Conservation (phyloP, 2,329 filamentous ascomycete species). For the Epichloe amarillans region DNA sequence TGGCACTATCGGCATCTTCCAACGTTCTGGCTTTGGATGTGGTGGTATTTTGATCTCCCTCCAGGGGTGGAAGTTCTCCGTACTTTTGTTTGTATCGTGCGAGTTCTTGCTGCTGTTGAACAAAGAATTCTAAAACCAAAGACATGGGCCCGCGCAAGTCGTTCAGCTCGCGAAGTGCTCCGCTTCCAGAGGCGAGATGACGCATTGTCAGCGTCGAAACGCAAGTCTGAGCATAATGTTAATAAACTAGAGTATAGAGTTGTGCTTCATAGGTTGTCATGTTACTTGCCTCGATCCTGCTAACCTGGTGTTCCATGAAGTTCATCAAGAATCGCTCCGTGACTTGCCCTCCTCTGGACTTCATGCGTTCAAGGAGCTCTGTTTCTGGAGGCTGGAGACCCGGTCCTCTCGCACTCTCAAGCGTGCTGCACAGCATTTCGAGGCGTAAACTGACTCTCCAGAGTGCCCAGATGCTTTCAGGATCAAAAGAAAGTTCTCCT, state of each 20-base stretch:
- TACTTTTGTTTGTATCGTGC: slow-evolving; percentile 43
- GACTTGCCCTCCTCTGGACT: slow-evolving; percentile 61
- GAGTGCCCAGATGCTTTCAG: slow-evolving; percentile 74
- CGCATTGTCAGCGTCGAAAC: slow-evolving; percentile 67
- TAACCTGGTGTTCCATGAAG: slow-evolving; percentile 90
- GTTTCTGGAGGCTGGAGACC: slow-evolving; percentile 69
- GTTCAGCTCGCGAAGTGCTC: slow-evolving; percentile 46
- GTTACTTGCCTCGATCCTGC: slow-evolving; percentile 69
- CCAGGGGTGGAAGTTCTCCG: slow-evolving; percentile 24
- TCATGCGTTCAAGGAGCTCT: slow-evolving; percentile 60
- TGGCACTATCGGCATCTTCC: neutral
- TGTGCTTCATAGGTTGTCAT: neutral
- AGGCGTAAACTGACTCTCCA: slow-evolving; percentile 82
- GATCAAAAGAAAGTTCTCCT: slow-evolving; percentile 61
- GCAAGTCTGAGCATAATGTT: slow-evolving; percentile 47
- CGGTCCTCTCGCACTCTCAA: slow-evolving; percentile 56
- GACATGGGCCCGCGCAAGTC: slow-evolving; percentile 68
- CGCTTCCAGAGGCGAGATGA: slow-evolving; percentile 62
- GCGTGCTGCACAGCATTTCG: slow-evolving; percentile 80
- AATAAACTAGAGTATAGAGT: neutral
- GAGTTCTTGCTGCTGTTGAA: slow-evolving; percentile 49
- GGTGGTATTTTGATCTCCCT: slow-evolving; percentile 12
- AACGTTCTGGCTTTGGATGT: slow-evolving; percentile 3
- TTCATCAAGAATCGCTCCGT: slow-evolving; percentile 79
- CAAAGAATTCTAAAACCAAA: slow-evolving; percentile 51